phyloP scores from a whole-genome alignment of 805 yeast species.

The Saccharomyces eubayanus region DNA sequence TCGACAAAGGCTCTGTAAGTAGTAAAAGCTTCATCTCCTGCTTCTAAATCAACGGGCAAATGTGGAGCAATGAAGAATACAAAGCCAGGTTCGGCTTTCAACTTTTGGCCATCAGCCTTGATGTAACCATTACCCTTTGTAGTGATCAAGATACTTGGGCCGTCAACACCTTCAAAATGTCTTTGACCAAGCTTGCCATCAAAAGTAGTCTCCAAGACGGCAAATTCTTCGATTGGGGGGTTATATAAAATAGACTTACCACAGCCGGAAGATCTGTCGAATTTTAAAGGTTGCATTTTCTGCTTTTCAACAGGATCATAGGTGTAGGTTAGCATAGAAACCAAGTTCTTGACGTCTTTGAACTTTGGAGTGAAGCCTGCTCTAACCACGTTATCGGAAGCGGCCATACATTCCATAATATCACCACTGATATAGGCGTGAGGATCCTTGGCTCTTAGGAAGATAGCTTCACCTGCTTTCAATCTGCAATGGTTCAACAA shows the following conservation, averaged over 20 bases:
- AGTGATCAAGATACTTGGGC: slow-evolving; percentile 81
- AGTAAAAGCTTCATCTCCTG: slow-evolving; percentile 51
- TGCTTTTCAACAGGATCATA: slow-evolving; percentile 88
- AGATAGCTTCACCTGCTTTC: slow-evolving; percentile 90
- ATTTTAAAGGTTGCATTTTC: slow-evolving; percentile 60
- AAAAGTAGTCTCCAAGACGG: slow-evolving; percentile 79
- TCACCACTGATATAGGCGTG: slow-evolving; percentile 97
- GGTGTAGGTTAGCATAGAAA: slow-evolving; percentile 81
- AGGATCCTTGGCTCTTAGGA: slow-evolving; percentile 92
- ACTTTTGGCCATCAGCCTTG: slow-evolving; percentile 34
- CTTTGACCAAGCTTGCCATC: slow-evolving; percentile 40
- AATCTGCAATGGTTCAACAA: slow-evolving; percentile 81
- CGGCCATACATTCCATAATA: slow-evolving; percentile 99
- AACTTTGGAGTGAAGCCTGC: slow-evolving; percentile 99
- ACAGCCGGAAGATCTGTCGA: slow-evolving; percentile 51
- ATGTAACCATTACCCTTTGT: slow-evolving; percentile 73
- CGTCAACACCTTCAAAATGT: slow-evolving; percentile 53
- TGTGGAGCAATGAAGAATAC: slow-evolving; percentile 82
- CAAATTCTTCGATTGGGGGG: slow-evolving; percentile 95
- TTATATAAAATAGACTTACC: slow-evolving; percentile 66
- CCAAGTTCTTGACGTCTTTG: slow-evolving; percentile 87
- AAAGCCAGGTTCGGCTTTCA: slow-evolving; percentile 57
- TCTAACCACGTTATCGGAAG: slow-evolving; percentile 94
- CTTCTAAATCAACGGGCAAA: slow-evolving; percentile 51
- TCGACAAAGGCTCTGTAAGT: slow-evolving; percentile 89